Conservation (phyloP, 345 rosid genomes). For the Salix brachista region DNA sequence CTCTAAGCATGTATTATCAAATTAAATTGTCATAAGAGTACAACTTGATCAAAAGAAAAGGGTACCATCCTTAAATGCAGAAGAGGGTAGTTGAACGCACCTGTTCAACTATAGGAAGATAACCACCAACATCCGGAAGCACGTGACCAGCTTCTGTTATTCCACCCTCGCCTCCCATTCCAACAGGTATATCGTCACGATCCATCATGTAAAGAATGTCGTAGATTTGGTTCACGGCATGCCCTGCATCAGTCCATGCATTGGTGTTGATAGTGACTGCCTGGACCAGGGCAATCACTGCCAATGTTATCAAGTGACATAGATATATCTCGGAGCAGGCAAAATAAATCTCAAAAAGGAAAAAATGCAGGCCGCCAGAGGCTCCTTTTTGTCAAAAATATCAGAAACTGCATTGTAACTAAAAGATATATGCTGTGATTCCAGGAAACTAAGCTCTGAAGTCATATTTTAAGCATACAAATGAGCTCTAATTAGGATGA, state of each 20-base stretch:
- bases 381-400: no score
- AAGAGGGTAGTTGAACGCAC: slow-evolving; percentile 21
- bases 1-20: background rate
- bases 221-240: slow-evolving; percentile 76
- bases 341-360: no score
- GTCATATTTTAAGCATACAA: background rate
- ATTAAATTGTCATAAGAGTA: background rate
- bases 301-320: no score
- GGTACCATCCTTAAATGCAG: no score
- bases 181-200: slow-evolving; percentile 73
- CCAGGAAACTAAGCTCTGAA: background rate
- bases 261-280: slow-evolving; percentile 66
- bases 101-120: slow-evolving; percentile 90
- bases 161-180: slow-evolving; percentile 92
- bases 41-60: background rate
- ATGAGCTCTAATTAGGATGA: background rate
- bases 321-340: no score
- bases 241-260: slow-evolving; percentile 88
- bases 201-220: slow-evolving; percentile 95
- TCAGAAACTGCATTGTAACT: background rate
- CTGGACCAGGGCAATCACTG: slow-evolving; percentile 31
- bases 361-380: background rate
- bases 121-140: slow-evolving; percentile 76
- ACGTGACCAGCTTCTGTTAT: slow-evolving; percentile 62
- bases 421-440: background rate